A percentile compares a stretch with the other conserved stretches of the same genome.
Conservation (phyloP, 2,329 filamentous ascomycete species). For the Pestalotiopsis sp. region DNA sequence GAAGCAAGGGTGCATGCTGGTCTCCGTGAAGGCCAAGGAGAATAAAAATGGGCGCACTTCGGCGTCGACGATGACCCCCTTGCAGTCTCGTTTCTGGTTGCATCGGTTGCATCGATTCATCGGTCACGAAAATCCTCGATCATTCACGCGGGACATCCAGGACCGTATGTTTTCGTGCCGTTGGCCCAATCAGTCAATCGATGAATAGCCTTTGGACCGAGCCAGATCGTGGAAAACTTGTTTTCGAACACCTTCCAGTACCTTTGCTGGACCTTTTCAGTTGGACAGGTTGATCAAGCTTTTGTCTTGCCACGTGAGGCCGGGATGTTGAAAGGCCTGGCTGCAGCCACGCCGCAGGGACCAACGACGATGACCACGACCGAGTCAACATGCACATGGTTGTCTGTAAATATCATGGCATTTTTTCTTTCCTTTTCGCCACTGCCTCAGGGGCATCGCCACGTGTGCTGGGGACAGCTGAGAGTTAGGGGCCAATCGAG, state of each 20-base stretch:
- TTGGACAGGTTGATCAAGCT: background rate
- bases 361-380: slow-evolving; percentile 76
- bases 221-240: slow-evolving; percentile 62
- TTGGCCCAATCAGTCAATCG: slow-evolving; percentile 54
- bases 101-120: slow-evolving; percentile 20
- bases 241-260: slow-evolving; percentile 65
- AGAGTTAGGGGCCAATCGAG: background rate
- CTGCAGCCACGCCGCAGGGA: slow-evolving; percentile 68
- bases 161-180: slow-evolving; percentile 71
- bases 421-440: background rate
- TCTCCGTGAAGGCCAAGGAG: too few relatives aligned
- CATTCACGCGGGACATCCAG: slow-evolving; percentile 21
- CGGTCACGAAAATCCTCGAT: slow-evolving; percentile 28
- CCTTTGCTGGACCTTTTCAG: slow-evolving; percentile 47
- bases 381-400: slow-evolving; percentile 38
- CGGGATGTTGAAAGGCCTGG: slow-evolving; percentile 32
- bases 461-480: background rate
- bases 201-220: slow-evolving; percentile 67
- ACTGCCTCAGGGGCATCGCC: background rate
- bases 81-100: slow-evolving; percentile 15
- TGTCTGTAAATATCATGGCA: background rate
- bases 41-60: too few relatives aligned
- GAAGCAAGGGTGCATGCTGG: too few relatives aligned
- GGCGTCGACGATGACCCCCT: too few relatives aligned
- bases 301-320: background rate